phyloP scores from a whole-genome alignment of 139 green algal genomes.

The Tetradesmus obliquus region DNA sequence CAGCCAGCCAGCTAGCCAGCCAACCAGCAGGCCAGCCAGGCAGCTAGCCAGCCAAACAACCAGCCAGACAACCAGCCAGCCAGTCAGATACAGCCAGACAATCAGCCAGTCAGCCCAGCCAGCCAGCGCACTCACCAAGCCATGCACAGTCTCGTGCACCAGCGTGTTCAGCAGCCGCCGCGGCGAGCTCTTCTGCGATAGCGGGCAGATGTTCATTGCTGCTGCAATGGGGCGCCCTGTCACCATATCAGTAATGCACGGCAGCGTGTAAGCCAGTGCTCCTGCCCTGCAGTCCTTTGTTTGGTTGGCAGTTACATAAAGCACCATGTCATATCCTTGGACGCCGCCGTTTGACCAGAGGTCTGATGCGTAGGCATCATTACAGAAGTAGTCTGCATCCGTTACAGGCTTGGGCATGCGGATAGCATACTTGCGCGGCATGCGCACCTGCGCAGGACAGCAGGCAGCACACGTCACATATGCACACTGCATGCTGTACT shows the following conservation, averaged over 20 bases:
- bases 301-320: conserved; percentile 28
- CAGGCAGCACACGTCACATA: background rate
- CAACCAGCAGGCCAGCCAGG: background rate
- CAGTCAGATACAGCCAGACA: background rate
- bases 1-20: background rate
- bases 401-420: conserved; percentile 16
- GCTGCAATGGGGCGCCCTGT: conserved; percentile 35
- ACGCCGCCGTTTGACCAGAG: conserved; percentile 21
- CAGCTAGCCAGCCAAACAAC: no score
- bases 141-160: conserved; percentile 38
- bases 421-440: conserved; percentile 26
- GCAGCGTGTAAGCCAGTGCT: conserved; percentile 39
- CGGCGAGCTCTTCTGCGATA: background rate
- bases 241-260: conserved; percentile 29
- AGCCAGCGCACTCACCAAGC: conserved; percentile 19
- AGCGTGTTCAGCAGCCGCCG: conserved; percentile 27
- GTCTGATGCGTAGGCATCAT: conserved; percentile 28
- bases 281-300: conserved; percentile 31
- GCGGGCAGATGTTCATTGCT: conserved; percentile 30
- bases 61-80: background rate
- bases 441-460: background rate
- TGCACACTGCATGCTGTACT: background rate
- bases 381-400: background rate
- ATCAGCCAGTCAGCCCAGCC: background rate
- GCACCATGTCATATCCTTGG: conserved; percentile 26